Base-by-base conservation (phyloP, 257 asterid genomes). In the Nicotiana undulata region DNA sequence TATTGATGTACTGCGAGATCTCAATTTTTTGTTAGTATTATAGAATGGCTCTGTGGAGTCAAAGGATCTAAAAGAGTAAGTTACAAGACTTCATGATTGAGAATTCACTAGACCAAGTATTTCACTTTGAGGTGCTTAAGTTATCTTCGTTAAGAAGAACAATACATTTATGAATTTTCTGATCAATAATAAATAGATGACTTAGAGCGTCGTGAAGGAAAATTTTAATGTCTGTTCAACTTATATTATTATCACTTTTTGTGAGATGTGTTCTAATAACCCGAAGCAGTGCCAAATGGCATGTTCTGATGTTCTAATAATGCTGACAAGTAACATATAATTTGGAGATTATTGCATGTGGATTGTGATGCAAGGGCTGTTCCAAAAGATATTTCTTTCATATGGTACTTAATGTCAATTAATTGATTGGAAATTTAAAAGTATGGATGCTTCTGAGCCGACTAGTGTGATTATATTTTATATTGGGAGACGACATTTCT, bases 181-280 rank as follows among this genome's bases (percentile, higher is more conserved):
- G n/a, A n/a, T n/a, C n/a, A n/a, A n/a, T n/a, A n/a, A n/a, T n/a
- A n/a, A n/a, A n/a, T n/a, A n/a, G n/a, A n/a, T n/a, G n/a, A n/a
- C n/a, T n/a, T n/a, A n/a, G n/a, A n/a, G n/a, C n/a, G n/a, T n/a
- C n/a, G n/a, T n/a, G n/a, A n/a, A n/a, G n/a, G n/a, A n/a, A n/a
- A n/a, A n/a, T n/a, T n/a, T n/a, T n/a, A n/a, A n/a, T n/a, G 98
- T 94, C 82, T 81, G 90, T 84, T 82, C 76, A 51, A 86, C 51
- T 75, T 32, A 56, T 72, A 68, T 55, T 49, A 15, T 80, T 58
- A 59, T 18, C 75, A 34, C 49, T 40, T 55, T 63, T 26, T 80
- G 66, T 49, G 44, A n/a, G 34, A 82, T 56, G 80, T 40, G 72
- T 66, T 32, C 24, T 55, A 51, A 51, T 51, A 4, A 51, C 3